Base-by-base conservation (phyloP, 345 rosid genomes). In the Linum trigynum region DNA sequence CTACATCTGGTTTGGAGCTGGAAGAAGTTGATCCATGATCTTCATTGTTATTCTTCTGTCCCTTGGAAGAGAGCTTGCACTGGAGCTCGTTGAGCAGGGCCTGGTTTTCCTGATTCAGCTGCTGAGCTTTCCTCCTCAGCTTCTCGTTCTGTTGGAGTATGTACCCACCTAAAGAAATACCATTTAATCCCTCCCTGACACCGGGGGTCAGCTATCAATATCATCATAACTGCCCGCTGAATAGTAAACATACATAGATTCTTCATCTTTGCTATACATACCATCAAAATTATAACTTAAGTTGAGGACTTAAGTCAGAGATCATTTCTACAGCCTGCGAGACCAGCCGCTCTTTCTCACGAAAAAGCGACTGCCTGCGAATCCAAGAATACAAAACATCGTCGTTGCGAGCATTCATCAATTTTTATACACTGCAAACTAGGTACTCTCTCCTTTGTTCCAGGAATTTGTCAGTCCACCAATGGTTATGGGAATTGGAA, bases 91-190 rank as follows among this genome's bases (percentile, higher is more conserved):
- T 64, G 45, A 76, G 61, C 57, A 78, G 65, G 35, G 76, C 74
- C 74, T 82, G 76, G 62, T 83, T 80, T 77, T 83, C 84, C 68
- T 78, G 74, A 57, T 73, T 71, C 17, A 83, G 88, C 70, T 69
- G 74, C 37, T 80, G 74, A 55, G 83, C 83, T 63, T 72, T 78
- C 72, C 62, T 78, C 82, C 83, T 66, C 39, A 79, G 77, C 75
- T 67, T 71, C 75, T 82, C 79, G 39, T 80, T 85, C 69, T 85
- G 80, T 36, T 75, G 76, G 62, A 72, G 66, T 38, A 81, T 83
- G 14, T 65, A 68, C 32, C 0, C 32, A 23, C 32, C 32, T 23
- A 23, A 23, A 23, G 32, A 23, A 23, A 23, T 0, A 23, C 32
- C 32, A 23, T 23, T 23, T 23, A 23, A 23, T 23, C 32, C 32